These are phyloP conservation scores for Venturiaceae sp. DNA, from an alignment of 2,329 filamentous ascomycete species.

Conservation along the genomic window DNA sequence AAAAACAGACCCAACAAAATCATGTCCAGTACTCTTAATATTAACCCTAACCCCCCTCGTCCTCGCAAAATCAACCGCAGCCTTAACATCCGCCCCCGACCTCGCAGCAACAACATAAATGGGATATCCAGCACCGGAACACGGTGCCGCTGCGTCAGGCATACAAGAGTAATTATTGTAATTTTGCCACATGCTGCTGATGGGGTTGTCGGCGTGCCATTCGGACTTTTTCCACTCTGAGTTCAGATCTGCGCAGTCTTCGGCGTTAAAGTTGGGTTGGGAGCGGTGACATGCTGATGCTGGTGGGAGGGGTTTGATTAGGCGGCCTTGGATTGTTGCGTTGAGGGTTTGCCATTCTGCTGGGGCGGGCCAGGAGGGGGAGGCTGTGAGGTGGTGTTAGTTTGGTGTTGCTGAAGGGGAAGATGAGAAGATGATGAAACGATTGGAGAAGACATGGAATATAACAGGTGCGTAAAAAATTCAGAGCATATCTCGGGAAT, in stretches of 20 bases:
- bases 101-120: slow-evolving; percentile 7
- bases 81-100: slow-evolving; percentile 1
- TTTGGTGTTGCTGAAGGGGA: too few relatives aligned
- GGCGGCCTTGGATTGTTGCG: slow-evolving; percentile 1
- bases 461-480: too few relatives aligned
- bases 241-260: neutral
- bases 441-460: too few relatives aligned
- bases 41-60: slow-evolving; percentile 2
- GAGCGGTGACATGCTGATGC: slow-evolving; percentile 4
- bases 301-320: neutral
- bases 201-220: slow-evolving; percentile 5
- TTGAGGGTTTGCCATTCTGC: slow-evolving; percentile 3
- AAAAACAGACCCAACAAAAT: slow-evolving; percentile 5
- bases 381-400: neutral
- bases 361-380: slow-evolving; percentile 7
- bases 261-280: neutral
- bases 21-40: slow-evolving; percentile 8
- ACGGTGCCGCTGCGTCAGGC: slow-evolving; percentile 1
- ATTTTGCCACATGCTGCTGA: slow-evolving; percentile 6
- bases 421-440: too few relatives aligned
- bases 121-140: slow-evolving; percentile 5
- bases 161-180: slow-evolving; percentile 9
- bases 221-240: neutral
- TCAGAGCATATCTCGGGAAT: too few relatives aligned
- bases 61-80: slow-evolving; percentile 6